Evolutionary conservation across 2,329 filamentous ascomycete species (phyloP), one percentile per base, ranked within the genome.

Genomic region (Chaetomiaceae sp.): DNA sequence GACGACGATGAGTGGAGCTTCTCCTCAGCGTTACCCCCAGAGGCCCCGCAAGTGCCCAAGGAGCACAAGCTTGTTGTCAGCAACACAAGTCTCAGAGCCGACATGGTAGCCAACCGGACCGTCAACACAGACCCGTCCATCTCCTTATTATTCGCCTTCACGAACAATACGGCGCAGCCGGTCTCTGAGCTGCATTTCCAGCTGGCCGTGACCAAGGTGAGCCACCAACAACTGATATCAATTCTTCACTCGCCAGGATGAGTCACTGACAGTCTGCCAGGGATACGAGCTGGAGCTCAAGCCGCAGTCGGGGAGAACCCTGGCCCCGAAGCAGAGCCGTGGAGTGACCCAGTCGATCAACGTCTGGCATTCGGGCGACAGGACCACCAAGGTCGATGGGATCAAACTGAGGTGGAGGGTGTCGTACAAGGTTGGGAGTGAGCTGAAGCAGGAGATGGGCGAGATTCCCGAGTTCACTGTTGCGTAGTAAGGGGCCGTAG

Each of bases 1-100:
- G 82, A 87, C 40, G 92, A 96, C 44, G 92, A 97, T 57, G 92
- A 97, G 63, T 97, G 92, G 91, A 87, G 83, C 20, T 97, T 97
- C 66, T 83, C 88, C 3, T 97, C 92, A 0, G 85, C 92, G 0
- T 75, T 96, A 13, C 92, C 92, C 23, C 68, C 75, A 2, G 75
- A 81, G 54, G 55, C 68, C 14, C 63, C 74, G 16, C 62, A 69
- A 61, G 69, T 54, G 30, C 82, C 84, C 1, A 75, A 70, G 46
- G 77, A 81, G 44, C 81, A 88, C 58, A 80, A 81, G 42, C 72
- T 86, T 17, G 77, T 76, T 3, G 81, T 96, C 38, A 83, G 82
- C 62, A 83, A 87, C 62, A 85, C 83, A 2, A 76, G 73, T 38
- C 72, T 97, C 41, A 81, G 81, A 53, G 84, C 95, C 53, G 79